Evolutionary conservation across 352 stramenopile species (phyloP).

Genomic region (Phytophthora hybrid): DNA sequence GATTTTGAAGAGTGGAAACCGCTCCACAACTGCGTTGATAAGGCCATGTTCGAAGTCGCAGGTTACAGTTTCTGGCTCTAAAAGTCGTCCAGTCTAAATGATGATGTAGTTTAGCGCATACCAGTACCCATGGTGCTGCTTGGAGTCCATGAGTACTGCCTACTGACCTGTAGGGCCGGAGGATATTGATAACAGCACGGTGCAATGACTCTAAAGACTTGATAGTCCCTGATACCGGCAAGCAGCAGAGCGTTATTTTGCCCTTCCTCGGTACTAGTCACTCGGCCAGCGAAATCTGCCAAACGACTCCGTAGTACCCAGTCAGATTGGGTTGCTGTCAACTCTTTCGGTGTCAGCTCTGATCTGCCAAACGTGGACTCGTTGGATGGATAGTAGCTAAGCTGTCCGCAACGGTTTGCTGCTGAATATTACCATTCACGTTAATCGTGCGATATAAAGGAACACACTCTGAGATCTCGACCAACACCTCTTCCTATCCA

Average conservation of each 20-base stretch:
- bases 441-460: not conserved
- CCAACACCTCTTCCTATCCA: not conserved
- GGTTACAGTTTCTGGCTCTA: not conserved
- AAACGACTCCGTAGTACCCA: not conserved
- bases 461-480: not conserved
- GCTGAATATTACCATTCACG: not conserved
- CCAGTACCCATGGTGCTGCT: too few species aligned
- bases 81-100: too few species aligned
- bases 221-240: not conserved
- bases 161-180: too few species aligned
- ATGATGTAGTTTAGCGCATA: too few species aligned
- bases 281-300: constrained; percentile 7
- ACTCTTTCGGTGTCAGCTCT: not conserved
- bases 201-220: constrained; percentile 3
- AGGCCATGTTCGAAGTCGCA: not conserved
- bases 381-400: constrained; percentile 16
- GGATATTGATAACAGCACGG: not conserved
- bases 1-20: not conserved
- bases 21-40: not conserved
- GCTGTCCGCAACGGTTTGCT: not conserved
- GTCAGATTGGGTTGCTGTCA: not conserved
- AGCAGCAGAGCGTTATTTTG: constrained; percentile 10
- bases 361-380: constrained; percentile 13
- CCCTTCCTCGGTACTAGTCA: constrained; percentile 6
- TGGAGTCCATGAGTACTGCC: too few species aligned